A percentile compares a stretch with the other conserved stretches of the same genome.
phyloP scores from a whole-genome alignment of 2,329 filamentous ascomycete genomes.

The Sporothrix pallida region DNA sequence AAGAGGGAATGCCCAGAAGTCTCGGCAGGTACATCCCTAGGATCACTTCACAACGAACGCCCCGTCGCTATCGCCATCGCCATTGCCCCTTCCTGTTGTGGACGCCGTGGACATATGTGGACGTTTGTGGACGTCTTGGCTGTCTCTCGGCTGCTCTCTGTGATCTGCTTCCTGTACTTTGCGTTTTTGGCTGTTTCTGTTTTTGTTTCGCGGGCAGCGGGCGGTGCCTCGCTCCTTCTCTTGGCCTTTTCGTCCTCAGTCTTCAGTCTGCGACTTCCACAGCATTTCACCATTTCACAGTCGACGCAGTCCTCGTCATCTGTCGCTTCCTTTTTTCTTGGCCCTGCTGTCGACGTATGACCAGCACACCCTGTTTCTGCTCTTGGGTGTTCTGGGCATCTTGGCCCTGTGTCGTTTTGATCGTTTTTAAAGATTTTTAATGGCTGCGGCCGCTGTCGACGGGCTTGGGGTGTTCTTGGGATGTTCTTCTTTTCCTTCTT shows the following conservation, averaged over 20 bases:
- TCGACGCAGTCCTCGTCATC: background rate
- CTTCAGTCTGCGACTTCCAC: too few relatives aligned
- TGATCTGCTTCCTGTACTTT: too few relatives aligned
- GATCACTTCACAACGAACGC: background rate
- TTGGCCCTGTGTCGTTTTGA: conserved; percentile 2
- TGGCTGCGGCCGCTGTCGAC: too few relatives aligned
- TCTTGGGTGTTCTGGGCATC: conserved; percentile 1
- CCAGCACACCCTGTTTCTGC: conserved; percentile 12
- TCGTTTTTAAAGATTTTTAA: background rate
- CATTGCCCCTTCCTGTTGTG: conserved; percentile 18
- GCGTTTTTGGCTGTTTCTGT: background rate
- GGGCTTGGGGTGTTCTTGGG: too few relatives aligned
- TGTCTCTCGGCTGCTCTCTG: conserved; percentile 3
- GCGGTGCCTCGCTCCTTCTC: background rate
- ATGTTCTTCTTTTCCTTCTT: conserved; percentile 8
- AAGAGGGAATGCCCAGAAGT: conserved; percentile 24
- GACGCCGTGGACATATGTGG: background rate
- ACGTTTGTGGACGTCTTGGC: conserved; percentile 16
- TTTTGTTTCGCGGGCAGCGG: conserved; percentile 7
- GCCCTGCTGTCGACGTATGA: conserved; percentile 15
- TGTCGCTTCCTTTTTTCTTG: conserved; percentile 19
- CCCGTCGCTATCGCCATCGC: background rate
- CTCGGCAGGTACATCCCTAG: conserved; percentile 29
- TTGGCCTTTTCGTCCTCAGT: too few relatives aligned
- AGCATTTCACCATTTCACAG: background rate